phyloP scores from a whole-genome alignment of 805 yeast species.

The Lipomyces spencermartinsiae region DNA sequence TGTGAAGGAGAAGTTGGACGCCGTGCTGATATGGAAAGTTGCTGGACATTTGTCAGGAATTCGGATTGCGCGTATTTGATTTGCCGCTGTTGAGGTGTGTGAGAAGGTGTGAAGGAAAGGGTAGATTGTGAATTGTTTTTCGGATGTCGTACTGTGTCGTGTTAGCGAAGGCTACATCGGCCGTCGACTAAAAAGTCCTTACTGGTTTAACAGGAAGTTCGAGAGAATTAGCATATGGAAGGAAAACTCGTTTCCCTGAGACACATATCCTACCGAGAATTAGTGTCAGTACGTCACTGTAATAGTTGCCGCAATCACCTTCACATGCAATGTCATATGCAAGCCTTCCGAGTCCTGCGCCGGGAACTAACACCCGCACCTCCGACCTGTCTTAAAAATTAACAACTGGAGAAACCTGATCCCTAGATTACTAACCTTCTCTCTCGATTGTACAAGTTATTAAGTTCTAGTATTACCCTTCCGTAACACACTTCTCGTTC shows the following conservation, averaged over 20 bases:
- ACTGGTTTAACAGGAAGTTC: slow-evolving; percentile 42
- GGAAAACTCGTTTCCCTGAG: slow-evolving; percentile 79
- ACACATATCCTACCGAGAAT: slow-evolving; percentile 49
- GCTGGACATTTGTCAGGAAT: slow-evolving; percentile 49
- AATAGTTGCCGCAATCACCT: slow-evolving; percentile 8
- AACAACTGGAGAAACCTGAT: background rate
- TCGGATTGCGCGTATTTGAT: slow-evolving; percentile 58
- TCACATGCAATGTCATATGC: slow-evolving; percentile 59
- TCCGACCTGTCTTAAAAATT: slow-evolving; percentile 38
- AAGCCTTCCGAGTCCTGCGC: slow-evolving; percentile 83
- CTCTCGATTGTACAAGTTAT: slow-evolving; percentile 42
- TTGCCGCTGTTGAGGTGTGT: slow-evolving; percentile 56
- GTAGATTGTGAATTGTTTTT: slow-evolving; percentile 35
- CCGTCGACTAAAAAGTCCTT: slow-evolving; percentile 67
- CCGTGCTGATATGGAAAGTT: background rate
- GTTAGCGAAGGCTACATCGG: slow-evolving; percentile 39
- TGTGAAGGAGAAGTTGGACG: slow-evolving; percentile 34
- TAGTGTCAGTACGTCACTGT: background rate
- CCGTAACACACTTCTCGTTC: slow-evolving; percentile 62
- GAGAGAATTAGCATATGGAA: slow-evolving; percentile 72
- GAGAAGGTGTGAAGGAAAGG: slow-evolving; percentile 68
- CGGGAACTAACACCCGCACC: slow-evolving; percentile 69
- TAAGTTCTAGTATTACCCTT: slow-evolving; percentile 58
- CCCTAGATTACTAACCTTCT: slow-evolving; percentile 6
- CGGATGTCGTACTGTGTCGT: slow-evolving; percentile 17